phyloP scores from a whole-genome alignment of 768 basidiomycete genomes.

The Termitomyces sp. region DNA sequence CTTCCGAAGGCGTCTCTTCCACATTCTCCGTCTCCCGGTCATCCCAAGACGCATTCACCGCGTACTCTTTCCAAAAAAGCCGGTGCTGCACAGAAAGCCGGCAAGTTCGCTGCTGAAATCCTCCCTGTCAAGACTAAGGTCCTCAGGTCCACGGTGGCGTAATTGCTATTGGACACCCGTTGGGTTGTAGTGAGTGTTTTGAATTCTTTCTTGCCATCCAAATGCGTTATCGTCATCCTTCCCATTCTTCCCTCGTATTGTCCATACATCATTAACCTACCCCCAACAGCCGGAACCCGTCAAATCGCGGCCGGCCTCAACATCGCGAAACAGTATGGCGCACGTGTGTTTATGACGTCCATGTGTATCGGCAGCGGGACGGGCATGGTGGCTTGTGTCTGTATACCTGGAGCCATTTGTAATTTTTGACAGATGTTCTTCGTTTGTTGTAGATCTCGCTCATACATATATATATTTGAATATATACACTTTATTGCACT shows the following conservation, averaged over 20 bases:
- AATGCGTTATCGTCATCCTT: too few species aligned
- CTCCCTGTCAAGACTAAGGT: constrained; percentile 65
- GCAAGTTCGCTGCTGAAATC: constrained; percentile 80
- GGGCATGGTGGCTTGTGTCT: constrained; percentile 79
- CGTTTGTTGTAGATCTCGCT: too few species aligned
- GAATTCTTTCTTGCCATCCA: neutral
- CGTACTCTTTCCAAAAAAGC: constrained; percentile 84
- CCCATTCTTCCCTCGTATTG: too few species aligned
- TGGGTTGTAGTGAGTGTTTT: constrained; percentile 66
- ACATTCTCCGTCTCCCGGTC: constrained; percentile 57
- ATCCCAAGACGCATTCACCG: constrained; percentile 80
- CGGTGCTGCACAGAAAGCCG: constrained; percentile 70
- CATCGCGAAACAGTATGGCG: constrained; percentile 72
- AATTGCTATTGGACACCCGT: constrained; percentile 85
- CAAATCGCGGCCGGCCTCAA: constrained; percentile 84
- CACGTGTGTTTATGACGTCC: constrained; percentile 78
- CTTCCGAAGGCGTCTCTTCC: constrained; percentile 87
- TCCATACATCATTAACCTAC: neutral
- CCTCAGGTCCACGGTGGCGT: constrained; percentile 66
- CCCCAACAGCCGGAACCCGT: constrained; percentile 62
- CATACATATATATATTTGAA: too few species aligned
- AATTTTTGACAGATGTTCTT: too few species aligned
- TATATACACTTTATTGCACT: too few species aligned
- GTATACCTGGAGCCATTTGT: too few species aligned
- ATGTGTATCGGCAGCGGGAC: constrained; percentile 93